These are phyloP conservation scores for Paraleonurus japonicus DNA, from an alignment of 257 asterid species.

Conservation along the genomic window DNA sequence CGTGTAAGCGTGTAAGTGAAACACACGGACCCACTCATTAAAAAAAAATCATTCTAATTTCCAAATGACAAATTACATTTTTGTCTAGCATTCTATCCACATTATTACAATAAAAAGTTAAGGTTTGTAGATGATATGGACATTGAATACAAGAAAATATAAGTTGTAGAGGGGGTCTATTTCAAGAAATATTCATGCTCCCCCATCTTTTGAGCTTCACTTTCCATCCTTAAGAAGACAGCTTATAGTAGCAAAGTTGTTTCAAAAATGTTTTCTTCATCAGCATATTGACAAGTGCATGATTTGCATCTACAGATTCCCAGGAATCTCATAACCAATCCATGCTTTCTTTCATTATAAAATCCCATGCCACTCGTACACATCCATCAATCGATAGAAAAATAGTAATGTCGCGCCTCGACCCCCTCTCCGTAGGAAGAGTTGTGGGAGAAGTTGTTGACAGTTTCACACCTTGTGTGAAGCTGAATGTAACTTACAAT, in stretches of 20 bases:
- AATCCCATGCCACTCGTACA: conserved; percentile 25
- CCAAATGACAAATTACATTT: too few relatives aligned
- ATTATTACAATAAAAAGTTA: too few relatives aligned
- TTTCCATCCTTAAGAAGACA: conserved; percentile 25
- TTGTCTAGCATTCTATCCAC: too few relatives aligned
- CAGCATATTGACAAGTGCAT: conserved; percentile 17
- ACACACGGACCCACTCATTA: too few relatives aligned
- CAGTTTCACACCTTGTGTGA: conserved; percentile 62
- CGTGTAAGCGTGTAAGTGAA: too few relatives aligned
- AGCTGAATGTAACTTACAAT: conserved; percentile 48
- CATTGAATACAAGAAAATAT: neutral
- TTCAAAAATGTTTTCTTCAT: conserved; percentile 32
- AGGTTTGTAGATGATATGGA: neutral
- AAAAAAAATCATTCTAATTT: too few relatives aligned
- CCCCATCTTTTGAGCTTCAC: conserved; percentile 20
- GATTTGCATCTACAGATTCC: conserved; percentile 36
- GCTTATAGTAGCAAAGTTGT: conserved; percentile 31
- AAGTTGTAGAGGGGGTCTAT: conserved; percentile 1
- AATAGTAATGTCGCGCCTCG: conserved; percentile 31
- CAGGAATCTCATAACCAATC: conserved; percentile 45
- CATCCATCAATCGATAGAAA: neutral
- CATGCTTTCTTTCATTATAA: too few relatives aligned
- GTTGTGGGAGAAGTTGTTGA: conserved; percentile 88
- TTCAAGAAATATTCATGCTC: conserved; percentile 22
- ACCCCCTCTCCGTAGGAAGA: conserved; percentile 66